Percentiles rank a stretch among this genome's conserved stretches.
Evolutionary conservation across 345 rosid species (phyloP).

Genomic region (Eucalyptus fibrosa): DNA sequence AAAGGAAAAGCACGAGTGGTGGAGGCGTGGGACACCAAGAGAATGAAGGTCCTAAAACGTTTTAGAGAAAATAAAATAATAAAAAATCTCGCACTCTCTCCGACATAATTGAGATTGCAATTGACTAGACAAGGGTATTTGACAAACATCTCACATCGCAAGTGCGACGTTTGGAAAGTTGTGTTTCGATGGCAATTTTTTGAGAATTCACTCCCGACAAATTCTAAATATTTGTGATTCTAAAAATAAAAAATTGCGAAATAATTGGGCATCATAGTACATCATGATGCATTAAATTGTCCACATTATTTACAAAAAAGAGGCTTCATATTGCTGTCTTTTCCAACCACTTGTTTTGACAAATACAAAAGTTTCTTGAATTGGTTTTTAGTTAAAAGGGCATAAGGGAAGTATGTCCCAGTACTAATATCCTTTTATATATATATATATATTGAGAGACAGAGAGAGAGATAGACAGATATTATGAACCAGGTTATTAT

Average conservation of each 20-base stretch:
- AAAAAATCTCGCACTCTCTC: neutral
- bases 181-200: neutral
- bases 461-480: neutral
- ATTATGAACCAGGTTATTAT: neutral
- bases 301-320: neutral
- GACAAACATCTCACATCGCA: neutral
- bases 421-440: neutral
- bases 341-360: neutral
- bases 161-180: neutral
- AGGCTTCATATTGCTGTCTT: neutral
- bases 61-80: too few relatives aligned
- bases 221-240: neutral
- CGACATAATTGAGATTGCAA: neutral
- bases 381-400: neutral
- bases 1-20: neutral
- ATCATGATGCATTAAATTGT: neutral
- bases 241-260: neutral
- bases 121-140: neutral
- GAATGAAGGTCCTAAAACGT: neutral
- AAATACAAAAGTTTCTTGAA: neutral
- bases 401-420: neutral
- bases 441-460: too few relatives aligned
- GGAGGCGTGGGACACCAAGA: neutral
- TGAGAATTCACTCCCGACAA: neutral
- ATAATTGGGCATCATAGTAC: accelerated